Percentiles rank a stretch among this genome's conserved stretches.
phyloP scores from a whole-genome alignment of 164 flowering plant genomes.

The Euptelea pleiosperma region DNA sequence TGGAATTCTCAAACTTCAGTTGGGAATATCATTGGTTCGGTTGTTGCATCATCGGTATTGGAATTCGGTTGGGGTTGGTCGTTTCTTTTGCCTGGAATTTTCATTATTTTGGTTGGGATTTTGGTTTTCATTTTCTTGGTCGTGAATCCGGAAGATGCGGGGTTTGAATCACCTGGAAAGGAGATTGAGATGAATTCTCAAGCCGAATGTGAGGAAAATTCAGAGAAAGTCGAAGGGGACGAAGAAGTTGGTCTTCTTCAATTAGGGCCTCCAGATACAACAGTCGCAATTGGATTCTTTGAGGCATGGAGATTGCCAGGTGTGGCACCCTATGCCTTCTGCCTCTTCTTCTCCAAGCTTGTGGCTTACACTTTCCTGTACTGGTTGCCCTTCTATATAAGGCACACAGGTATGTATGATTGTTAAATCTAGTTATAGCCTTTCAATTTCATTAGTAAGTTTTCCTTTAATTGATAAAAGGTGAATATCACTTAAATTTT shows the following conservation, averaged over 20 bases:
- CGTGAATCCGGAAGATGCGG: constrained; percentile 65
- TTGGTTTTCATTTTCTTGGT: constrained; percentile 63
- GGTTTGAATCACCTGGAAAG: constrained; percentile 38
- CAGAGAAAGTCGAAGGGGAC: constrained; percentile 28
- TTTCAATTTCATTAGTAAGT: background rate
- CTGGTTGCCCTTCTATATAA: constrained; percentile 94
- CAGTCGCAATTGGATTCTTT: constrained; percentile 76
- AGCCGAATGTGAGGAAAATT: constrained; percentile 17
- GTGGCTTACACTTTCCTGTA: constrained; percentile 96
- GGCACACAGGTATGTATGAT: constrained; percentile 71
- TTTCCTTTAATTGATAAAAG: background rate
- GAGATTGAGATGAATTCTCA: constrained; percentile 55
- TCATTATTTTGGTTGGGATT: constrained; percentile 52
- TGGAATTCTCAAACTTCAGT: constrained; percentile 92
- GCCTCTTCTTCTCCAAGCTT: constrained; percentile 94
- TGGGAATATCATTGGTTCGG: constrained; percentile 81
- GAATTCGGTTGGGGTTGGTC: constrained; percentile 99
- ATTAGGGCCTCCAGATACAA: constrained; percentile 21
- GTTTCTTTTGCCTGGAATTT: constrained; percentile 69
- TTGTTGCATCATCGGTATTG: constrained; percentile 72
- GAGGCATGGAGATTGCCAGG: constrained; percentile 94
- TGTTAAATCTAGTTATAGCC: no score
- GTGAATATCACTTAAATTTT: constrained; percentile 1
- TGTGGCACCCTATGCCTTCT: constrained; percentile 84
- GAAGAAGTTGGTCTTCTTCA: constrained; percentile 48